These are phyloP conservation scores for Botrytis squamosa DNA, from an alignment of 2,329 filamentous ascomycete species.

Conservation along the genomic window DNA sequence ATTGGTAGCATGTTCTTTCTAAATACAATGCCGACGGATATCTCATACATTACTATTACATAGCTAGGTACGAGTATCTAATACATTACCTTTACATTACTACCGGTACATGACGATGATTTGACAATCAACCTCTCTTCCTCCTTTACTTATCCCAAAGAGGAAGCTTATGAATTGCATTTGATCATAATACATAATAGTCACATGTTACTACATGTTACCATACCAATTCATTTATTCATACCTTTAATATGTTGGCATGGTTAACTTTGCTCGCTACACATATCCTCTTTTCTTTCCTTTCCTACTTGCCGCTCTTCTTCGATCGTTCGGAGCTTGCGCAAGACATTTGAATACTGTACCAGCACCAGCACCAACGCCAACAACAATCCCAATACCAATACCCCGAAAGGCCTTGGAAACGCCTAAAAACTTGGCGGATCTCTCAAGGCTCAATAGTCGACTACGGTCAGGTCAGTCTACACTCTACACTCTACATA, in stretches of 20 bases:
- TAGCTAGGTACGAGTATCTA: background rate
- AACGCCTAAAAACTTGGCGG: background rate
- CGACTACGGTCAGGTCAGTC: background rate
- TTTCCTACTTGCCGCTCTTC: background rate
- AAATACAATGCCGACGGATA: background rate
- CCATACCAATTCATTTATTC: background rate
- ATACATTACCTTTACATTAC: background rate
- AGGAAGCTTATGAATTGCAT: background rate
- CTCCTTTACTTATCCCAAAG: background rate
- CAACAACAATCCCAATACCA: background rate
- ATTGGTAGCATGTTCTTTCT: slow-evolving; percentile 1
- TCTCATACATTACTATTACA: background rate
- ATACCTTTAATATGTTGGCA: background rate
- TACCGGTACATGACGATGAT: background rate
- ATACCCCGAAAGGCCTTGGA: background rate
- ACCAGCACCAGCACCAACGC: no score
- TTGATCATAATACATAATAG: background rate
- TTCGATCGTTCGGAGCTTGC: slow-evolving; percentile 5
- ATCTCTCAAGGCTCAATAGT: background rate
- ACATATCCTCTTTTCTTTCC: background rate
- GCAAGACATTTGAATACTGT: slow-evolving; percentile 5
- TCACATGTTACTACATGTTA: slow-evolving; percentile 1
- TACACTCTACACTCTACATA: background rate
- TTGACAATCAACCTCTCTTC: background rate
- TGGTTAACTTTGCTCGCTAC: background rate